These are phyloP conservation scores for Penicillium sp. DNA, from an alignment of 2,329 filamentous ascomycete genomes.

Conservation along the genomic window DNA sequence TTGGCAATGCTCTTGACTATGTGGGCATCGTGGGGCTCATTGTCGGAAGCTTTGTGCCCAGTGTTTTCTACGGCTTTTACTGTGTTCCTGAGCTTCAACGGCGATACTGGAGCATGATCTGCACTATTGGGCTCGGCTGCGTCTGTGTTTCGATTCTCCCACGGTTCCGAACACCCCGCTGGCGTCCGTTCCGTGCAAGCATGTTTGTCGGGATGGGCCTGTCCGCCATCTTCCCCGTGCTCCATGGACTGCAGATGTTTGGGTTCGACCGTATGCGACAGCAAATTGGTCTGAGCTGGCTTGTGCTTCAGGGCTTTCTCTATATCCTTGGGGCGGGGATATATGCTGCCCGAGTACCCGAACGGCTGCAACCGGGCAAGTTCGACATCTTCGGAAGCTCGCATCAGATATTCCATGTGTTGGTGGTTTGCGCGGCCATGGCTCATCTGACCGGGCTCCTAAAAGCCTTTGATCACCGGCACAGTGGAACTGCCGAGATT, in stretches of 20 bases:
- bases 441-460: constrained; percentile 78
- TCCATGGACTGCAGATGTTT: constrained; percentile 70
- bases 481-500: constrained; percentile 57
- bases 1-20: constrained; percentile 93
- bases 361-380: constrained; percentile 69
- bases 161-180: constrained; percentile 76
- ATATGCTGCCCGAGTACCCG: constrained; percentile 82
- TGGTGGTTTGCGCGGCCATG: constrained; percentile 77
- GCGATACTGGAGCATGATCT: constrained; percentile 77
- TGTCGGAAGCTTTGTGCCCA: constrained; percentile 84
- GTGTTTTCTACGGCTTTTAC: constrained; percentile 81
- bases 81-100: constrained; percentile 64
- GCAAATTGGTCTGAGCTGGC: constrained; percentile 76
- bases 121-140: constrained; percentile 71
- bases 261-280: constrained; percentile 64
- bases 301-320: constrained; percentile 73
- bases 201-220: constrained; percentile 89
- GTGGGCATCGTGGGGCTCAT: constrained; percentile 90
- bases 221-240: constrained; percentile 76
- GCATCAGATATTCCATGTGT: constrained; percentile 92
- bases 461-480: constrained; percentile 82
- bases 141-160: constrained; percentile 74
- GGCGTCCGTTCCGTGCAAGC: constrained; percentile 77
- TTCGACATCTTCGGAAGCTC: constrained; percentile 93
- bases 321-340: constrained; percentile 84